Percentiles rank a stretch among this genome's conserved stretches.
phyloP scores from a whole-genome alignment of 768 basidiomycete genomes.

The Cantharellus cinnabarinus region DNA sequence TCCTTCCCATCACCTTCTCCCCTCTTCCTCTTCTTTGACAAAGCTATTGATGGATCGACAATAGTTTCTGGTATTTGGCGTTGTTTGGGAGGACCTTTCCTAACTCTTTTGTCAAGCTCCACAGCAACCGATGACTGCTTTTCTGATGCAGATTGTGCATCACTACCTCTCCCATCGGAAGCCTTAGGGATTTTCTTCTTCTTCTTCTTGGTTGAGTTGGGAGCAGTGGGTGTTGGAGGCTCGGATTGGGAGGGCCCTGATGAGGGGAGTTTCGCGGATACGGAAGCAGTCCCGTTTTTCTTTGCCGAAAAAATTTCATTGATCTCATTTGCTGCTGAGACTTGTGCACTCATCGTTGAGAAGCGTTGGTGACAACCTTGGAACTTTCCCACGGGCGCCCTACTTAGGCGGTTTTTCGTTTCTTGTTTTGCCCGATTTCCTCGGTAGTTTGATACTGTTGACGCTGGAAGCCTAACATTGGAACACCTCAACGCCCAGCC shows the following conservation, averaged over 20 bases:
- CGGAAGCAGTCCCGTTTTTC: slow-evolving; percentile 21
- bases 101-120: slow-evolving; percentile 9
- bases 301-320: slow-evolving; percentile 56
- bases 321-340: too few relatives aligned
- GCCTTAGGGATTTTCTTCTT: slow-evolving; percentile 28
- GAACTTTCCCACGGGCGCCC: too few relatives aligned
- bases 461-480: too few relatives aligned
- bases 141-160: background rate
- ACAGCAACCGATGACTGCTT: slow-evolving; percentile 1
- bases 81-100: too few relatives aligned
- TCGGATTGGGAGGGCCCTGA: too few relatives aligned
- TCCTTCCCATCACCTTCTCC: background rate
- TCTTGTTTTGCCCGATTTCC: too few relatives aligned
- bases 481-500: too few relatives aligned
- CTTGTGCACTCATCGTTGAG: too few relatives aligned
- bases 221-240: slow-evolving; percentile 5
- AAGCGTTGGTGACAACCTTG: too few relatives aligned
- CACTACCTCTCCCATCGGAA: background rate
- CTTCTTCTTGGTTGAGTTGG: slow-evolving; percentile 21
- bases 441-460: too few relatives aligned
- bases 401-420: too few relatives aligned
- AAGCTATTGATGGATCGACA: slow-evolving; percentile 35
- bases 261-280: slow-evolving; percentile 12
- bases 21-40: slow-evolving; percentile 4
- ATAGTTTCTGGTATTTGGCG: slow-evolving; percentile 22